Base-by-base conservation (phyloP, 805 yeast genomes). In the Komagataella populi region DNA sequence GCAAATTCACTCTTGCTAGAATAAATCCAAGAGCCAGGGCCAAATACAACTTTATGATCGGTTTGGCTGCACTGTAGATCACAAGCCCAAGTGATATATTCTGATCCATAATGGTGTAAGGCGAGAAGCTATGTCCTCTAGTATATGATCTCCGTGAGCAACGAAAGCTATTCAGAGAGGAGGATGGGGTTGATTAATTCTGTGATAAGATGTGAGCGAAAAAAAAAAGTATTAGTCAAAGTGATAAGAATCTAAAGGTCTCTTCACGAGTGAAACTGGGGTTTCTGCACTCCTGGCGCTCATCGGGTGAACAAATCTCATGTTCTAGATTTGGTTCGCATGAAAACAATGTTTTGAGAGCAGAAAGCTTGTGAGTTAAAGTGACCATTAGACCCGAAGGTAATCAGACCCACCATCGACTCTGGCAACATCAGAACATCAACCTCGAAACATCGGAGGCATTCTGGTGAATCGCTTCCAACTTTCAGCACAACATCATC, bases 21-120 rank as follows among this genome's bases (percentile, higher is more conserved):
- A 66, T 62, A 58, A 74, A 82, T 22, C 93, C 95, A n/a, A 81
- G 63, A 14, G 74, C 78, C 3, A 85, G 79, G 59, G 85, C 83
- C 63, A 84, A 65, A 61, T 85, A 85, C 63, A 85, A 82, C 63
- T 85, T 80, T 60, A 84, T 73, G 55, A 85, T 83, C 14, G 93
- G 93, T 65, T 83, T 84, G 23, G 84, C 87, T 1, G 91, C 71
- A 6, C 84, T 62, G 59, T 75, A 77, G 10, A 77, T 71, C 49
- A 74, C 55, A 6, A 55, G 51, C 53, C 63, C 57, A 16, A 53
- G 49, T 1, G 56, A 45, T n/a, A 53, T 23, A 8, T 30, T 30
- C 14, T 10, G n/a, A 30, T 30, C 39, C 39, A 30, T 30, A 10
- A 10, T 30, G 14, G 4, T 14, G n/a, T 2, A 30, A 12, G 10